Percentiles rank a stretch among this genome's conserved stretches.
Evolutionary conservation across 169 alveolate species (phyloP).

Genomic region (Eimeria mitis): DNA sequence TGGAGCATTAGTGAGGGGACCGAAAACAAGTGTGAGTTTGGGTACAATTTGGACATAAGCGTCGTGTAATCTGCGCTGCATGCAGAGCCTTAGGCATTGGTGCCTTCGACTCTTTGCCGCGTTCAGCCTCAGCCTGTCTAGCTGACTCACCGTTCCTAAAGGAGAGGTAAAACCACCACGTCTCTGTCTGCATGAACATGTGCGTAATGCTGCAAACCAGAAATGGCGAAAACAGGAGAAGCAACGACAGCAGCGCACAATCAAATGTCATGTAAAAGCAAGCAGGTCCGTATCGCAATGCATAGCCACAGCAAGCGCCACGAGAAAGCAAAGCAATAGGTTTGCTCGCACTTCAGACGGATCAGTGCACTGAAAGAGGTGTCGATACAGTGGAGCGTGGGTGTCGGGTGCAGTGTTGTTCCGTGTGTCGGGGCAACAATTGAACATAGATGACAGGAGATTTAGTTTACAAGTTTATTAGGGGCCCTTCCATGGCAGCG

Average conservation of each 20-base stretch:
- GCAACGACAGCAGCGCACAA: not conserved
- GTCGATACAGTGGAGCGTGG: not conserved
- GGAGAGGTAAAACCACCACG: constrained; percentile 79
- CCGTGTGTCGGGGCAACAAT: not conserved
- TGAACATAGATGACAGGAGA: not conserved
- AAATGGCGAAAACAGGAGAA: not conserved
- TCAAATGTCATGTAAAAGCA: not conserved
- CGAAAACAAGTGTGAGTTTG: not conserved
- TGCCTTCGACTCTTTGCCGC: not conserved
- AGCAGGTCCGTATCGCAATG: not conserved
- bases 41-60: not conserved
- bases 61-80: not conserved
- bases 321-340: not conserved
- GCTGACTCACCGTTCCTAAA: constrained; percentile 73
- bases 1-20: not conserved
- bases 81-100: not conserved
- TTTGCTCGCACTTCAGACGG: not conserved
- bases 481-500: constrained; percentile 93
- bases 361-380: not conserved
- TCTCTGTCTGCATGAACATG: constrained; percentile 78
- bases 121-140: not conserved
- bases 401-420: not conserved
- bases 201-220: constrained; percentile 67
- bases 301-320: constrained; percentile 1
- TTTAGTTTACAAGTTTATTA: constrained; percentile 86